Conservation (phyloP, 1,284 basidiomycete genomes). For the Cryptococcus sp. region DNA sequence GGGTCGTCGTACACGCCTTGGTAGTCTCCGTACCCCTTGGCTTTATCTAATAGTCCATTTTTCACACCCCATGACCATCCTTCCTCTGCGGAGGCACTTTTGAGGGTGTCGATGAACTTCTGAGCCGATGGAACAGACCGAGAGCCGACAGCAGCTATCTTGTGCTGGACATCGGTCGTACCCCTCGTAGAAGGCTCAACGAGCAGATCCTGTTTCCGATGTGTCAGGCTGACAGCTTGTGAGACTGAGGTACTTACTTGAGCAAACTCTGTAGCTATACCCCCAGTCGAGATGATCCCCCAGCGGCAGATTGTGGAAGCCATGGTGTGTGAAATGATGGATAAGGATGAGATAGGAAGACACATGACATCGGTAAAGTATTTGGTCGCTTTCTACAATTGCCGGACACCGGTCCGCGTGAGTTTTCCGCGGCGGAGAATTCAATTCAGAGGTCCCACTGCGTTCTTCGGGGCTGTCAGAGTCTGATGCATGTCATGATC, state of each 20-base stretch:
- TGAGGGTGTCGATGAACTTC: conserved; percentile 64
- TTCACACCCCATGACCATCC: conserved; percentile 32
- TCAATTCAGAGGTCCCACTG: no score
- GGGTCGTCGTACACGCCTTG: conserved; percentile 72
- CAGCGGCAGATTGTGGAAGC: conserved; percentile 36
- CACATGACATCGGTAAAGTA: no score
- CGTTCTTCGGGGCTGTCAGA: no score
- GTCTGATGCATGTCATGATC: no score
- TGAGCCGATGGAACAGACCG: conserved; percentile 68
- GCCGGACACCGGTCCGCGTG: no score
- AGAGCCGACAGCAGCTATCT: conserved; percentile 77
- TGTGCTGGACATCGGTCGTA: conserved; percentile 72
- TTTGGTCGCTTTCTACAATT: no score
- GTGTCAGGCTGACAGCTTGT: not conserved
- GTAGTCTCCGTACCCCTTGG: conserved; percentile 75
- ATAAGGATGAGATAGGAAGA: not conserved
- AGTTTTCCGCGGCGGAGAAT: no score
- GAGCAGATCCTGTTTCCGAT: conserved; percentile 30
- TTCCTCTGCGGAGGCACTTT: conserved; percentile 19
- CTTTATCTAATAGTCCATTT: conserved; percentile 44
- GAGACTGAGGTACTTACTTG: conserved; percentile 20
- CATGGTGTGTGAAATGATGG: conserved; percentile 1
- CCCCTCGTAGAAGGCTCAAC: conserved; percentile 56
- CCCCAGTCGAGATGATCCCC: conserved; percentile 54
- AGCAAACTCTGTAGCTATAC: conserved; percentile 45